Percentiles rank a stretch among this genome's conserved stretches.
These are phyloP conservation scores for Takashimella koratensis DNA, from an alignment of 1,284 basidiomycete genomes.

Conservation along the genomic window DNA sequence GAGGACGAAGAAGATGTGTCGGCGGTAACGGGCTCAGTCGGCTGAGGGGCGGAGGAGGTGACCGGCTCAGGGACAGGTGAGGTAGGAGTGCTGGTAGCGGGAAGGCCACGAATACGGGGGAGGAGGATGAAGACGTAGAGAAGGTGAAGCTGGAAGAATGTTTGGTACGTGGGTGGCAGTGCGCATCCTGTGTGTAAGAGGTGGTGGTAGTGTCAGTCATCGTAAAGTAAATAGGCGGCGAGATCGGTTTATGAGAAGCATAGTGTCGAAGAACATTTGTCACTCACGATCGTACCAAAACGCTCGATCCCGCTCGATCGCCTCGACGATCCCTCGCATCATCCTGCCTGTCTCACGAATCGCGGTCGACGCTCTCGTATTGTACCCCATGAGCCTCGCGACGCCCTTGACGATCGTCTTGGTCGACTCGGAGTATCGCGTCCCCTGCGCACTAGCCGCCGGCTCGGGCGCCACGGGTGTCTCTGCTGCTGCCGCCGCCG, in stretches of 20 bases:
- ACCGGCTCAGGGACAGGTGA: constrained; percentile 31
- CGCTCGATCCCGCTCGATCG: constrained; percentile 48
- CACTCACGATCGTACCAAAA: constrained; percentile 52
- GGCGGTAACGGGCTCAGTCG: constrained; percentile 4
- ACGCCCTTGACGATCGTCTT: constrained; percentile 39
- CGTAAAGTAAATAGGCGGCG: not conserved
- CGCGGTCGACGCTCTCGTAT: constrained; percentile 52
- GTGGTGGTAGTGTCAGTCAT: too few relatives aligned
- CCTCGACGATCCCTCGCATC: constrained; percentile 54
- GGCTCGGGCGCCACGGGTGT: constrained; percentile 5
- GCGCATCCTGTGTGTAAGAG: constrained; percentile 62
- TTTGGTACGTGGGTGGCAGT: constrained; percentile 90
- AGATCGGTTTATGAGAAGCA: not conserved
- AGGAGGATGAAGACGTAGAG: constrained; percentile 89
- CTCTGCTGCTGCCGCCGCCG: not conserved
- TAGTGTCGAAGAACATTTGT: not conserved
- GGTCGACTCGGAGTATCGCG: constrained; percentile 34
- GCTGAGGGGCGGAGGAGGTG: constrained; percentile 15
- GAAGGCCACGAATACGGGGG: constrained; percentile 80
- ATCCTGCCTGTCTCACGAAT: constrained; percentile 55
- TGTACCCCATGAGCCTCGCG: constrained; percentile 55
- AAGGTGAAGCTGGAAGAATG: constrained; percentile 94
- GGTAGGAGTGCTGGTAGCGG: constrained; percentile 59
- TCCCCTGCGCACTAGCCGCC: not conserved
- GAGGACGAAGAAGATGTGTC: not conserved